A percentile compares a stretch with the other conserved stretches of the same genome.
Conservation (phyloP, 2,329 filamentous ascomycete species). For the Grosmannia huntii region DNA sequence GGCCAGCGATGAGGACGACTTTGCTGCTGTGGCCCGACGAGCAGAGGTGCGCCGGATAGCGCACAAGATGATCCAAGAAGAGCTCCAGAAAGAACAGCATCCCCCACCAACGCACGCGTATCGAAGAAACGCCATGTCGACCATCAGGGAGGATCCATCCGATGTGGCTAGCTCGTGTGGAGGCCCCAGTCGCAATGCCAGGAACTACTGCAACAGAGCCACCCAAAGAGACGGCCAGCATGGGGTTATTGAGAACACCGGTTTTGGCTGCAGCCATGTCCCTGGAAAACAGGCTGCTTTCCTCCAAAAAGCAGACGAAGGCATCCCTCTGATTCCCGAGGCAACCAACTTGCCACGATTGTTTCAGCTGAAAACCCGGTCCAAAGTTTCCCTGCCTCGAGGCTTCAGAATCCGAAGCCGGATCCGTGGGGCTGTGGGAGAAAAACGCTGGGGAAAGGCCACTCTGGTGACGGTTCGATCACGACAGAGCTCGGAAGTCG, state of each 20-base stretch:
- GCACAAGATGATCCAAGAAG: constrained; percentile 44
- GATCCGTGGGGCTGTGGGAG: neutral
- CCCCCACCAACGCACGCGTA: constrained; percentile 3
- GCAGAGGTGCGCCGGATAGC: constrained; percentile 43
- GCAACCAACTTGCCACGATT: neutral
- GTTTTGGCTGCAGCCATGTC: neutral
- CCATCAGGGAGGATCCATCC: constrained; percentile 10
- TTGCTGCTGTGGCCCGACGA: constrained; percentile 31
- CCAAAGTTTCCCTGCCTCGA: neutral
- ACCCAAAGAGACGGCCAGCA: neutral
- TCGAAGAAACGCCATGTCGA: constrained; percentile 10
- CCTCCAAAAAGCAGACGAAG: neutral
- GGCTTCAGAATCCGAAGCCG: neutral
- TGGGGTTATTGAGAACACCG: neutral
- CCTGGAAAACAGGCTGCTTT: neutral
- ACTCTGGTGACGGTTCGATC: neutral
- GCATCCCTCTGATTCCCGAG: neutral
- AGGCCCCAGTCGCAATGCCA: neutral
- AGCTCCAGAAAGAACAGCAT: constrained; percentile 33
- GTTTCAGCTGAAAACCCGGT: neutral
- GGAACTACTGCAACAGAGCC: neutral
- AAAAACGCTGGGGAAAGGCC: neutral
- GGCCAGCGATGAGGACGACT: constrained; percentile 35
- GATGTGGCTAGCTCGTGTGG: neutral
- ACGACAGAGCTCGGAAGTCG: neutral